Base-by-base conservation (phyloP, 768 basidiomycete species). In the Mycena filopes region DNA sequence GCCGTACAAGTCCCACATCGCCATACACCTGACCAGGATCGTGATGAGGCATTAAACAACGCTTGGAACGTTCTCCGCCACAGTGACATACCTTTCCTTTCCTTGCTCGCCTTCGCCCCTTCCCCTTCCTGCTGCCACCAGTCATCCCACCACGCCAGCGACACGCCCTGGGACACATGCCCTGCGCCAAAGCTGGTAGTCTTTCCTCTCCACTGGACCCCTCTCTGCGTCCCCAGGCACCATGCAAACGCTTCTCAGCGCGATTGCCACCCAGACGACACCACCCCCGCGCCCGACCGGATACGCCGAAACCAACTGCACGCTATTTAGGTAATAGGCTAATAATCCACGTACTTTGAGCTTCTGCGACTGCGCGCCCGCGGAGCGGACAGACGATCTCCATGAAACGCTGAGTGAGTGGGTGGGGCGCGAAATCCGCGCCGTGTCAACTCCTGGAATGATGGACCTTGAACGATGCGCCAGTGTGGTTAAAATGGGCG, bases 11-110 rank as follows among this genome's bases (percentile, higher is more conserved):
- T 36, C 16, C 40, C 28, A 47, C 38, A 49, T 51, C 26, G 33
- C 47, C 46, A 48, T 9, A 45, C 59, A 56, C 28, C 59, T 67
- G 55, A 63, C 42, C 62, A 26, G 47, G 26, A 54, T 67, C 49
- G 43, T n/a, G 43, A 47, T 49, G 48, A 48, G 26, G n/a, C 46
- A 55, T 59, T 57, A 47, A 50, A 9, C 42, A 57, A 45, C 48
- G 38, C 29, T 23, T 62, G 55, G 55, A 62, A 57, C 50, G 33
- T 67, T 67, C 60, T 20, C 47, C 66, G 66, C 66, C 66, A 67
- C 66, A 67, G 38, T 54, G 55, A 58, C 57, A 58, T 55, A 63
- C 53, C 60, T 55, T 47, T 11, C 54, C 40, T 41, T 54, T 54
- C 40, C 40, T 42, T 42, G 21, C 36, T 36, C 36, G 36, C 36